Evolutionary conservation across 768 basidiomycete genomes (phyloP).

Genomic region (Pleurotus cornucopiae): DNA sequence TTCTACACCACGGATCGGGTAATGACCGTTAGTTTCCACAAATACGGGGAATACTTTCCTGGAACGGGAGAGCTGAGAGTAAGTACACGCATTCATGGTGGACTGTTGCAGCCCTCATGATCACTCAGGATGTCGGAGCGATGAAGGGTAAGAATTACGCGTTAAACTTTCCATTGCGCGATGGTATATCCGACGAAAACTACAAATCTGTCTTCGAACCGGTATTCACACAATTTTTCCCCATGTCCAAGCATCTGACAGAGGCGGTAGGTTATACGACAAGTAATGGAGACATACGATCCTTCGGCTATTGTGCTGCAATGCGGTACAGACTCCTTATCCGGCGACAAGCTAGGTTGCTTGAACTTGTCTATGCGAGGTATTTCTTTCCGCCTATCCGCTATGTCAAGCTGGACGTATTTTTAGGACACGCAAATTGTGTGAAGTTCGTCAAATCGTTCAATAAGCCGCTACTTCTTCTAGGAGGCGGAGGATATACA

Average conservation of each 20-base stretch:
- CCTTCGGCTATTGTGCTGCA: conserved; percentile 89
- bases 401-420: background rate
- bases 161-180: conserved; percentile 89
- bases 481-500: conserved; percentile 97
- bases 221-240: conserved; percentile 40
- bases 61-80: conserved; percentile 52
- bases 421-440: conserved; percentile 79
- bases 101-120: conserved; percentile 32
- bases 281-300: conserved; percentile 79
- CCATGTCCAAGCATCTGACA: background rate
- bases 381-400: background rate
- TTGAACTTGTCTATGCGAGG: conserved; percentile 91
- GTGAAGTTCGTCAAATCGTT: conserved; percentile 81
- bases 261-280: conserved; percentile 67
- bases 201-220: conserved; percentile 90
- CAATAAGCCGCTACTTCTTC: conserved; percentile 81
- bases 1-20: conserved; percentile 97
- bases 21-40: conserved; percentile 97
- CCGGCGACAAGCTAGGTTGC: conserved; percentile 93
- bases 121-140: conserved; percentile 77
- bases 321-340: conserved; percentile 93
- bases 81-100: background rate
- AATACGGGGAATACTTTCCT: conserved; percentile 94
- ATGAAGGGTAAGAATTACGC: conserved; percentile 85
- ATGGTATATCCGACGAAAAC: conserved; percentile 89